A percentile compares a stretch with the other conserved stretches of the same genome.
These are phyloP conservation scores for Coemansia umbellata DNA, from an alignment of 192 early-diverging fungal genomes.

Conservation along the genomic window DNA sequence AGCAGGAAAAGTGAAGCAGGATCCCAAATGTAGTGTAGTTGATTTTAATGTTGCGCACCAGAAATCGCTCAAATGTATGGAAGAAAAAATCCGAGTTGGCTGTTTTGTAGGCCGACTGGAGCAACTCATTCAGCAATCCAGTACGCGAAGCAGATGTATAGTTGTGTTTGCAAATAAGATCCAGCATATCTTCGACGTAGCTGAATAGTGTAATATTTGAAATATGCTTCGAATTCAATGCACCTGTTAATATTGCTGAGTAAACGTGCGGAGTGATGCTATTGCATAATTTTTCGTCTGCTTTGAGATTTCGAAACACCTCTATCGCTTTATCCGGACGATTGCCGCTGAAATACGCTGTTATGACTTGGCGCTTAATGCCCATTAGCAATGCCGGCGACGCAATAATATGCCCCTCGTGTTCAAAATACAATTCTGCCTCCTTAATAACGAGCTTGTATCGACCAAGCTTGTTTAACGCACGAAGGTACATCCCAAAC, in stretches of 20 bases:
- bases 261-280: constrained; percentile 28
- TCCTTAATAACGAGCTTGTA: constrained; percentile 19
- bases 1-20: constrained; percentile 14
- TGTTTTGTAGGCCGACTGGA: constrained; percentile 11
- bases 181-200: constrained; percentile 24
- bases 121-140: constrained; percentile 33
- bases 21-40: constrained; percentile 39
- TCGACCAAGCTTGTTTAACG: constrained; percentile 30
- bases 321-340: constrained; percentile 26
- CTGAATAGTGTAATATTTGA: neutral
- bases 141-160: constrained; percentile 10
- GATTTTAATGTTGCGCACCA: constrained; percentile 1
- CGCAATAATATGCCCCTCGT: no score
- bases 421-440: constrained; percentile 1
- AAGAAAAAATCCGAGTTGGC: constrained; percentile 7
- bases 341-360: constrained; percentile 27
- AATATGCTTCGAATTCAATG: constrained; percentile 3
- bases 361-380: constrained; percentile 27
- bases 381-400: neutral
- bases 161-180: neutral
- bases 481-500: constrained; percentile 35
- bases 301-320: constrained; percentile 6
- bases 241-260: constrained; percentile 13
- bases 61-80: constrained; percentile 19
- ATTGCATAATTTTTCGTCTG: neutral